Evolutionary conservation across 176 grass and related monocot genomes (phyloP), one percentile per base, ranked within the genome.

Genomic region (Oryza meridionalis): DNA sequence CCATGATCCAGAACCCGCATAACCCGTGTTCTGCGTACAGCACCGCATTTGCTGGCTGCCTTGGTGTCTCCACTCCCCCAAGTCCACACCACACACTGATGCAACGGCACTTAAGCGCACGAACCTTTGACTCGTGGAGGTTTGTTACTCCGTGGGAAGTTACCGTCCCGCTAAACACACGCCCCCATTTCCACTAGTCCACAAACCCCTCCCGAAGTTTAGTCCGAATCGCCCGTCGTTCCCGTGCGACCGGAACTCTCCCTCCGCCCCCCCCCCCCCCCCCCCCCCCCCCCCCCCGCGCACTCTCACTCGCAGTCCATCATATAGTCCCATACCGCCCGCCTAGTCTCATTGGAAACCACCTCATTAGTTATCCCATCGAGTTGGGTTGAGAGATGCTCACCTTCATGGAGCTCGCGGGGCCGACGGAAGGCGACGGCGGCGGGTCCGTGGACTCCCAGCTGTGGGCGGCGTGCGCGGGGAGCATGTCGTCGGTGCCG

Each of bases 381-480:
- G 74, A 70, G 14, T 40, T 73, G 27, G 27, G 9, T n/a, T 43
- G 22, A 68, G 22, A 68, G 69, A 88, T 86, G 86, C 77, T 93
- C 58, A 71, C 89, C 5, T 94, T 92, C 50, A 17, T 74, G 9
- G 88, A 91, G 53, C 78, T 81, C 43, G 59, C 68, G 42, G 78
- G 90, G 21, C 55, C 73, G 72, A 47, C 83, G 55, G 76, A 51
- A 5, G 49, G n/a, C 29, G 88, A 83, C 8, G 83, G 42, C 40
- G 46, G 29, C 2, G 11, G 59, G 5, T 37, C 21, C 70, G 77
- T 99, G 3, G 88, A 94, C 81, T n/a, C 89, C 77, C 89, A 96
- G 81, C 97, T 99, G 17, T 99, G 97, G 97, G 85, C 87, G 63
- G 93, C 97, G 22, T 96, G 97, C 84, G 97, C 97, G 24, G 97